Percentiles rank a stretch among this genome's conserved stretches.
phyloP scores from a whole-genome alignment of 768 basidiomycete species.

The Podaxis rugospora region DNA sequence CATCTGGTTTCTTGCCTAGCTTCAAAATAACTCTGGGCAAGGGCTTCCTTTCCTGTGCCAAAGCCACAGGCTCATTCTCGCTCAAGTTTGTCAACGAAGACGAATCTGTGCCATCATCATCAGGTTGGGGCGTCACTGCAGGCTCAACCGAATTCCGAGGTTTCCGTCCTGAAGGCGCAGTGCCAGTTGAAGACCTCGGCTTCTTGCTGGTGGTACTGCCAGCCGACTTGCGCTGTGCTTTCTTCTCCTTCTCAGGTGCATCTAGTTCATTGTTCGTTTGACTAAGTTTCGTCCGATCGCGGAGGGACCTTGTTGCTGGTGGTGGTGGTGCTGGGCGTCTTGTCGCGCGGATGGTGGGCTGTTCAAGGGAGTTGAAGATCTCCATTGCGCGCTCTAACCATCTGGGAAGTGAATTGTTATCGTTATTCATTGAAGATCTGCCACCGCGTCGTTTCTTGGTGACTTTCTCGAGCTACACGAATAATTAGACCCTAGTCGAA shows the following conservation, averaged over 20 bases:
- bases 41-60: conserved; percentile 30
- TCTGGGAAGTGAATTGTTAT: conserved; percentile 30
- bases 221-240: conserved; percentile 1
- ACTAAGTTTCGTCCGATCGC: conserved; percentile 48
- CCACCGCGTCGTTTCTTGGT: conserved; percentile 58
- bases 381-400: conserved; percentile 60
- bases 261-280: conserved; percentile 13
- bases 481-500: neutral
- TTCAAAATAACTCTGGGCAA: conserved; percentile 53
- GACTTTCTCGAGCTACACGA: conserved; percentile 55
- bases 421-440: conserved; percentile 30
- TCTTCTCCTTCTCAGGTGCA: conserved; percentile 1
- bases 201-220: neutral
- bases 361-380: conserved; percentile 43
- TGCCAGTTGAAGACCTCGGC: neutral
- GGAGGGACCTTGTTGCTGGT: conserved; percentile 41
- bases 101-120: conserved; percentile 13
- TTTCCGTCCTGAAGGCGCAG: neutral
- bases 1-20: conserved; percentile 40
- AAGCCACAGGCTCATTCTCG: conserved; percentile 13
- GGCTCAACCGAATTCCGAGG: conserved; percentile 11
- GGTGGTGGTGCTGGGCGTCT: conserved; percentile 18
- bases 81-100: neutral
- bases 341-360: conserved; percentile 17
- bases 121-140: conserved; percentile 15